These are phyloP conservation scores for Posidonia oceanica DNA, from an alignment of 116 monocot genomes.

Conservation along the genomic window DNA sequence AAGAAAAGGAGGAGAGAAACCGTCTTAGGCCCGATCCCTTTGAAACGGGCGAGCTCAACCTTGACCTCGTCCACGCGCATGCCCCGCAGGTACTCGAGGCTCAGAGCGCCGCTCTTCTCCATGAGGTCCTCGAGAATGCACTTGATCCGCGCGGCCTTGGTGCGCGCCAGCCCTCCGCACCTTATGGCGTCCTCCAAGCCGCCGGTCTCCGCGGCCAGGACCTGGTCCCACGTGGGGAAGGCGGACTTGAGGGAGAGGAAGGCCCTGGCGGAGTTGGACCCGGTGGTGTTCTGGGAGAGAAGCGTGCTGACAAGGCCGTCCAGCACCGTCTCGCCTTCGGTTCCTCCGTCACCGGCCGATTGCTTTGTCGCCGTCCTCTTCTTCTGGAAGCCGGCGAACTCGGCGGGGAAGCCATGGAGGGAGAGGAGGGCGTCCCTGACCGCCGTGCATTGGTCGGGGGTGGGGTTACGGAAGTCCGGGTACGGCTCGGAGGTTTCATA, in stretches of 20 bases:
- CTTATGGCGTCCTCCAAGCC: too few relatives aligned
- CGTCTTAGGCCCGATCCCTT: constrained; percentile 87
- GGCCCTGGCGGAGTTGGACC: constrained; percentile 55
- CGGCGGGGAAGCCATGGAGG: constrained; percentile 56
- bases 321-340: constrained; percentile 34
- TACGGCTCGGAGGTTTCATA: constrained; percentile 29
- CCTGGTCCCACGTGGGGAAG: constrained; percentile 63
- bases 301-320: constrained; percentile 66
- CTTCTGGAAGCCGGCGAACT: constrained; percentile 26
- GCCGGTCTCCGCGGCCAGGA: constrained; percentile 41
- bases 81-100: constrained; percentile 50
- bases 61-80: constrained; percentile 55
- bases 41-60: constrained; percentile 60
- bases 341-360: background rate
- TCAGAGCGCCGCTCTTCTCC: constrained; percentile 49
- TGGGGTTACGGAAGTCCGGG: constrained; percentile 31
- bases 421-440: constrained; percentile 57
- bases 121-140: constrained; percentile 30
- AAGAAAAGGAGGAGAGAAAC: constrained; percentile 13
- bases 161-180: too few relatives aligned
- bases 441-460: constrained; percentile 52
- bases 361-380: background rate
- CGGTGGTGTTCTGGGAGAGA: constrained; percentile 84
- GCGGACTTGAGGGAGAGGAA: constrained; percentile 59
- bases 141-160: constrained; percentile 61